phyloP scores from a whole-genome alignment of 2,329 filamentous ascomycete genomes.

The Hypoxylon sp. region DNA sequence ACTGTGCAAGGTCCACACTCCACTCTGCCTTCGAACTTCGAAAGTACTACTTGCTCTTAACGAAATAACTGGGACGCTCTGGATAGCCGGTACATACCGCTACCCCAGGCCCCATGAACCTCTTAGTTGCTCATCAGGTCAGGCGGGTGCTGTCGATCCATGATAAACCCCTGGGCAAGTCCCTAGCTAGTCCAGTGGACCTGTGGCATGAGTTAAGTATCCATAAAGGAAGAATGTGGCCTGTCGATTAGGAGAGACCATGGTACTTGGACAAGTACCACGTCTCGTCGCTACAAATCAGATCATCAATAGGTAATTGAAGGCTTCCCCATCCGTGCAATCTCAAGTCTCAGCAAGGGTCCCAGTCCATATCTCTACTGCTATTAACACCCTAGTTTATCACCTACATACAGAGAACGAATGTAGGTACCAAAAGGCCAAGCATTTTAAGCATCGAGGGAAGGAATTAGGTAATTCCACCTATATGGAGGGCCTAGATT shows the following conservation, averaged over 20 bases:
- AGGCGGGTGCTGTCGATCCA: constrained; percentile 25
- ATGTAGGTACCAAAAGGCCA: background rate
- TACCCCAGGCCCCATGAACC: constrained; percentile 29
- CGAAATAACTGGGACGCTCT: constrained; percentile 13
- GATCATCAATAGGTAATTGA: constrained; percentile 9
- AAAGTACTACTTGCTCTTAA: constrained; percentile 24
- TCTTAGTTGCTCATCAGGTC: constrained; percentile 17
- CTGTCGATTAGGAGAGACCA: constrained; percentile 17
- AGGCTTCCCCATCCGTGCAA: constrained; percentile 20
- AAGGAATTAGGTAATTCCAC: constrained; percentile 17
- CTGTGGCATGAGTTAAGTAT: constrained; percentile 18
- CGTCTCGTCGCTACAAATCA: constrained; percentile 17
- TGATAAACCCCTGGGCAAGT: constrained; percentile 20
- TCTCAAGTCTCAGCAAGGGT: constrained; percentile 17
- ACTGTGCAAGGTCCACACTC: constrained; percentile 17
- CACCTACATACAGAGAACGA: constrained; percentile 10
- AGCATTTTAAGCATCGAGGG: constrained; percentile 1
- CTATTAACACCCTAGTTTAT: constrained; percentile 17
- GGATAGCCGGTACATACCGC: constrained; percentile 17
- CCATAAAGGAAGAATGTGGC: constrained; percentile 17
- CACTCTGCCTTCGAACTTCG: constrained; percentile 19
- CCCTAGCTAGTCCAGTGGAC: constrained; percentile 19
- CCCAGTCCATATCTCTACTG: constrained; percentile 10
- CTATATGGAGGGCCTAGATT: constrained; percentile 8
- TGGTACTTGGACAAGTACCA: constrained; percentile 19